Evolutionary conservation across 805 yeast species (phyloP).

Genomic region (Pichia cephalocereana): DNA sequence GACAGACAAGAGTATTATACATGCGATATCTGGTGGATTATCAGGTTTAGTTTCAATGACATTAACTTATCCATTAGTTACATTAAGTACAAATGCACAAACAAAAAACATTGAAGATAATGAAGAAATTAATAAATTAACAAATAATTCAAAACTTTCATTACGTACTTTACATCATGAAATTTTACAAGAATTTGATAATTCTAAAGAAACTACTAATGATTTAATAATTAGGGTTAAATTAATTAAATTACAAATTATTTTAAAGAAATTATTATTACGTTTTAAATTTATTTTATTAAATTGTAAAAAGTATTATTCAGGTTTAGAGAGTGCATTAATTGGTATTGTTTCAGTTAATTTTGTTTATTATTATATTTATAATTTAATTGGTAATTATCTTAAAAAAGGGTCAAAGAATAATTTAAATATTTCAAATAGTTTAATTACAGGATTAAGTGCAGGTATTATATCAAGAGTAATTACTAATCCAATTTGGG

Average conservation of each 20-base stretch:
- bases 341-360: slow-evolving; percentile 82
- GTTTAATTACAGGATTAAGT: slow-evolving; percentile 69
- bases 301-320: slow-evolving; percentile 62
- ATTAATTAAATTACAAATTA: background rate
- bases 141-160: slow-evolving; percentile 2
- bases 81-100: slow-evolving; percentile 82
- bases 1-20: slow-evolving; percentile 43
- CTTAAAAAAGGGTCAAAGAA: background rate
- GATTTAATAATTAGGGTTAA: background rate
- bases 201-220: background rate
- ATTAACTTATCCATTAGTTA: slow-evolving; percentile 83
- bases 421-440: slow-evolving; percentile 48
- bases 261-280: slow-evolving; percentile 28
- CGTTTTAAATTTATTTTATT: slow-evolving; percentile 36
- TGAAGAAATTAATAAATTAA: background rate
- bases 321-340: slow-evolving; percentile 83
- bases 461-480: slow-evolving; percentile 83
- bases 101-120: slow-evolving; percentile 26
- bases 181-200: background rate
- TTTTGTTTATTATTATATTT: slow-evolving; percentile 84
- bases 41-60: slow-evolving; percentile 87
- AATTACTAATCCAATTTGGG: slow-evolving; percentile 88
- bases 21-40: slow-evolving; percentile 91
- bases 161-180: slow-evolving; percentile 2
- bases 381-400: slow-evolving; percentile 47